These are phyloP conservation scores for Suillus ampliporus DNA, from an alignment of 768 basidiomycete species.

Conservation along the genomic window DNA sequence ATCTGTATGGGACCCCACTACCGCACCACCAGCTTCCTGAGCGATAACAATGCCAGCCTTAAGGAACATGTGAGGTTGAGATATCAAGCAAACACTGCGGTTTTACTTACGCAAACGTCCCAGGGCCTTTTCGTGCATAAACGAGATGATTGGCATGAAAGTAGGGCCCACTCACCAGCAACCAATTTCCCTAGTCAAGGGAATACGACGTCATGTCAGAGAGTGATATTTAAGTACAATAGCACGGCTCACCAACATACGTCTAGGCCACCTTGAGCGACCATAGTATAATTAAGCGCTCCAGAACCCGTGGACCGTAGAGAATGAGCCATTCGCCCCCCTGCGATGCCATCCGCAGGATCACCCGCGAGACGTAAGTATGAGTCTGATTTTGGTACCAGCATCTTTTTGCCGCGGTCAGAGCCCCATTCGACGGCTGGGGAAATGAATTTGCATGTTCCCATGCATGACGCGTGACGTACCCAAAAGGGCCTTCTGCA, in stretches of 20 bases:
- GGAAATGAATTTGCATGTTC: slow-evolving; percentile 15
- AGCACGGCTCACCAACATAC: slow-evolving; percentile 72
- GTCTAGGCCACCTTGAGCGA: slow-evolving; percentile 89
- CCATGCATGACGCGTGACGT: neutral
- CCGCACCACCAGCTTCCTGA: slow-evolving; percentile 84
- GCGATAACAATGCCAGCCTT: slow-evolving; percentile 90
- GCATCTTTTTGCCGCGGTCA: slow-evolving; percentile 61
- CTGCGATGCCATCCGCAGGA: slow-evolving; percentile 56
- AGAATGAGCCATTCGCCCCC: slow-evolving; percentile 86
- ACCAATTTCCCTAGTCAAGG: slow-evolving; percentile 73
- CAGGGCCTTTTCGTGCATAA: slow-evolving; percentile 56
- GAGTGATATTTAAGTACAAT: neutral
- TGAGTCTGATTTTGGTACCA: slow-evolving; percentile 65
- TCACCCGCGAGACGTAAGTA: slow-evolving; percentile 81
- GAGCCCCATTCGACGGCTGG: slow-evolving; percentile 89
- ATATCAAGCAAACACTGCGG: neutral
- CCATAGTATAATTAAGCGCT: slow-evolving; percentile 80
- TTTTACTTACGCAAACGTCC: slow-evolving; percentile 75
- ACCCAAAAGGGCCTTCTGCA: slow-evolving; percentile 78
- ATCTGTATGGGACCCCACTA: slow-evolving; percentile 68
- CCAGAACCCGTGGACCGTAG: slow-evolving; percentile 85
- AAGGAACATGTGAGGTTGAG: neutral
- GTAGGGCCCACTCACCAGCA: slow-evolving; percentile 51
- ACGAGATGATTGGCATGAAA: neutral
- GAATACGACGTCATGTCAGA: slow-evolving; percentile 7